phyloP scores from a whole-genome alignment of 1,284 basidiomycete genomes.

The Coniferiporia sulphurascens region DNA sequence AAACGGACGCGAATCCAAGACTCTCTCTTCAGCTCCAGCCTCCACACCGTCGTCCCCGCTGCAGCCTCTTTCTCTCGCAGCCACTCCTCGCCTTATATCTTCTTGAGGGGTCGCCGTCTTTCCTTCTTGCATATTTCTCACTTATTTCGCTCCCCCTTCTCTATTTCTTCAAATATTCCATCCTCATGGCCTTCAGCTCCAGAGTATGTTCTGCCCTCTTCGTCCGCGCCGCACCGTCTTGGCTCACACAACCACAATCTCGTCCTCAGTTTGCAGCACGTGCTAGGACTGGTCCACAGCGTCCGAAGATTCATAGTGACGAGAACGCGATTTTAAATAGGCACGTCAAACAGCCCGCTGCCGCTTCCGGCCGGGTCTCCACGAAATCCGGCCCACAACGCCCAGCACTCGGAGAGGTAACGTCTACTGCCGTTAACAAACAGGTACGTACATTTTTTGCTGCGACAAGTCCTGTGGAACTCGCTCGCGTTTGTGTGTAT shows the following conservation, averaged over 20 bases:
- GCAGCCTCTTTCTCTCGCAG: conserved; percentile 19
- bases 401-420: conserved; percentile 67
- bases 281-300: conserved; percentile 39
- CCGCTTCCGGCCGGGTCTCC: conserved; percentile 35
- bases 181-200: conserved; percentile 16
- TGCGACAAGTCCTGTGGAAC: background rate
- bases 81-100: conserved; percentile 18
- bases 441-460: conserved; percentile 44
- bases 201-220: conserved; percentile 10
- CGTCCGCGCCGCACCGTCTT: background rate
- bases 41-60: conserved; percentile 25
- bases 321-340: conserved; percentile 56
- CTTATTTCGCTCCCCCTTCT: conserved; percentile 10
- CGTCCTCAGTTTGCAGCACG: conserved; percentile 33
- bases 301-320: conserved; percentile 56
- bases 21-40: conserved; percentile 22
- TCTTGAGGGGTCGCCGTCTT: conserved; percentile 22
- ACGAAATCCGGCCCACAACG: conserved; percentile 38
- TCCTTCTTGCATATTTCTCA: conserved; percentile 29
- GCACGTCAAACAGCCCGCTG: conserved; percentile 55
- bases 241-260: background rate
- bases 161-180: conserved; percentile 5
- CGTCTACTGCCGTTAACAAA: conserved; percentile 64
- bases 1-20: conserved; percentile 4
- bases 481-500: background rate